Percentiles rank a stretch among this genome's conserved stretches.
These are phyloP conservation scores for Arabidopsis suecica DNA, from an alignment of 345 rosid species.

Conservation along the genomic window DNA sequence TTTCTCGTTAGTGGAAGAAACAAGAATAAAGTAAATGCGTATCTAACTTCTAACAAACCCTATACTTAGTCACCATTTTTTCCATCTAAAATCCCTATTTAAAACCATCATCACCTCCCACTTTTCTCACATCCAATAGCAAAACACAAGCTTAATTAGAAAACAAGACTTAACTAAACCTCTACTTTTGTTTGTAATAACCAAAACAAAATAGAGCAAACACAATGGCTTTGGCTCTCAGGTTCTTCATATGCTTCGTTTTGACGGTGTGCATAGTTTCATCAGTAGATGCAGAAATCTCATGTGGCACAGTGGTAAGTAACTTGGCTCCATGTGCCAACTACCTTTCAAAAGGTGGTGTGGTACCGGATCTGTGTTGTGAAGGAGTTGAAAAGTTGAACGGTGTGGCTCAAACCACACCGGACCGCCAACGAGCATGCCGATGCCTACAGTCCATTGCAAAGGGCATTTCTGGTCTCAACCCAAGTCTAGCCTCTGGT, in stretches of 20 bases:
- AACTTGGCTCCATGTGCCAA: slow-evolving; percentile 40
- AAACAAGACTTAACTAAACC: not conserved
- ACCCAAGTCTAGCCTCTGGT: slow-evolving; percentile 22
- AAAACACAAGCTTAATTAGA: not conserved
- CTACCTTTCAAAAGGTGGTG: slow-evolving; percentile 40
- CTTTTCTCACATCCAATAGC: slow-evolving; percentile 15
- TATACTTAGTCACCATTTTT: not conserved
- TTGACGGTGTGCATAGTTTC: slow-evolving; percentile 15
- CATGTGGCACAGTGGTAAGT: slow-evolving; percentile 45
- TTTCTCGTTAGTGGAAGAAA: slow-evolving; percentile 5
- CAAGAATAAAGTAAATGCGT: not conserved
- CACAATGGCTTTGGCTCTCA: slow-evolving; percentile 19
- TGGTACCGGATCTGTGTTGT: slow-evolving; percentile 48
- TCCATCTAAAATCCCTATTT: not conserved
- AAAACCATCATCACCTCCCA: slow-evolving; percentile 14
- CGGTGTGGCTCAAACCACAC: slow-evolving; percentile 46
- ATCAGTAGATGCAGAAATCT: slow-evolving; percentile 40
- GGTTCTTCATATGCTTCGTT: not conserved
- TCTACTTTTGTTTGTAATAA: not conserved
- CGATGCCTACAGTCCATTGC: slow-evolving; percentile 49
- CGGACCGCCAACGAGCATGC: slow-evolving; percentile 58
- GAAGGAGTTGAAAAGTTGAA: slow-evolving; percentile 43
- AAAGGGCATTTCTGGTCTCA: not conserved
- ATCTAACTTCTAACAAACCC: slow-evolving; percentile 23
- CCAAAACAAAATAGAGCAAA: not conserved